Evolutionary conservation across 2,329 filamentous ascomycete genomes (phyloP).

Genomic region (Fusarium sp.): DNA sequence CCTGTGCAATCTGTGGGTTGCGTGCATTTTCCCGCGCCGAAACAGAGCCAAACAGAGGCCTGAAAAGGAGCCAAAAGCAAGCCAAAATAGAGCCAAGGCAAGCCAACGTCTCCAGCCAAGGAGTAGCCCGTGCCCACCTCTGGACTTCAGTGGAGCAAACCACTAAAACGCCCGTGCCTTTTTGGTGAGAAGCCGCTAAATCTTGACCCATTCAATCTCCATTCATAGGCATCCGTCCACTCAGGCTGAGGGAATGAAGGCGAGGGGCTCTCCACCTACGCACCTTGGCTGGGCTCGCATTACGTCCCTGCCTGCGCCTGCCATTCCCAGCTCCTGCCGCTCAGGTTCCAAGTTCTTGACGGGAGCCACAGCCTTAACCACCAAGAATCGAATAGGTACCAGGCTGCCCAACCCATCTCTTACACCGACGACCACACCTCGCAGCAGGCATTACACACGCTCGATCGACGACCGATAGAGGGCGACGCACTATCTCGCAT

Average conservation of each 20-base stretch:
- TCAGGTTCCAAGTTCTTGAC: conserved; percentile 5
- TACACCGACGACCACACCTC: neutral
- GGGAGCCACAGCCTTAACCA: neutral
- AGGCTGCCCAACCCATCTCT: neutral
- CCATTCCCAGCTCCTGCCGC: conserved; percentile 27
- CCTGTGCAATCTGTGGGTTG: neutral
- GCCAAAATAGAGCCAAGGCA: conserved; percentile 2
- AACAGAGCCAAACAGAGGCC: neutral
- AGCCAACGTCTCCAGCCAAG: conserved; percentile 8
- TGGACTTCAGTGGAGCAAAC: neutral
- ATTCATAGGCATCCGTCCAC: neutral
- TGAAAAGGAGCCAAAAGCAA: conserved; percentile 1
- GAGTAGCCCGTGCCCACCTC: neutral
- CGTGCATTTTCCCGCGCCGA: conserved; percentile 1
- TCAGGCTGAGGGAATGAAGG: neutral
- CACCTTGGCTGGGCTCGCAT: conserved; percentile 3
- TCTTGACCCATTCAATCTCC: neutral
- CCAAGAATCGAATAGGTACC: neutral
- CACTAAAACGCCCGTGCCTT: conserved; percentile 8
- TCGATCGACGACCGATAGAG: conserved; percentile 2
- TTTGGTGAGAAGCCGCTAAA: conserved; percentile 5
- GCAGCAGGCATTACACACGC: conserved; percentile 2
- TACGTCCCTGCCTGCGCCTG: conserved; percentile 5
- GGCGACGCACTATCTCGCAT: conserved; percentile 23
- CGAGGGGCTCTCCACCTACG: conserved; percentile 15